phyloP scores from a whole-genome alignment of 495 filamentous ascomycete species.

The Oleoguttula mirabilis region DNA sequence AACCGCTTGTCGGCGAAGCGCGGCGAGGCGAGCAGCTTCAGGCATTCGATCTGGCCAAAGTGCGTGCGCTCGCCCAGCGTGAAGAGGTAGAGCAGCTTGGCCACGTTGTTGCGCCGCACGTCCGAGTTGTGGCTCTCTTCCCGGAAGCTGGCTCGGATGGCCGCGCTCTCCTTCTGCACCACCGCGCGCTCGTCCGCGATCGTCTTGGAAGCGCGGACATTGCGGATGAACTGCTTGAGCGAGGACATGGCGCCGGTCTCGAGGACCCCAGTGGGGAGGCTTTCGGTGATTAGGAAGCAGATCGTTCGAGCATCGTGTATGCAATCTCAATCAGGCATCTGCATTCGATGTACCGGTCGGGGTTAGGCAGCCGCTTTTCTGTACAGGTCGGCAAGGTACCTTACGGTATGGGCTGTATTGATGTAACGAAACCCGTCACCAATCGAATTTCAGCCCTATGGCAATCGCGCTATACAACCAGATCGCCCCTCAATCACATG shows the following conservation, averaged over 20 bases:
- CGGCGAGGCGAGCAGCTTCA: conserved; percentile 91
- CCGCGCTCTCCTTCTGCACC: conserved; percentile 96
- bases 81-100: conserved; percentile 95
- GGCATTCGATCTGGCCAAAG: conserved; percentile 98
- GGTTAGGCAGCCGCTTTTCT: too few species aligned
- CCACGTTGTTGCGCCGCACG: conserved; percentile 93
- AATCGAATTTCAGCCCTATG: too few species aligned
- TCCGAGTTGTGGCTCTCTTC: conserved; percentile 90
- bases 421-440: too few species aligned
- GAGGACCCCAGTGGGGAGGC: conserved; percentile 13
- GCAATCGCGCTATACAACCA: too few species aligned
- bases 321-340: too few species aligned
- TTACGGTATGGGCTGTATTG: too few species aligned
- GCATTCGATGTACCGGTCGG: too few species aligned
- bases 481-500: too few species aligned
- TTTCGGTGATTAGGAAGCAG: too few species aligned
- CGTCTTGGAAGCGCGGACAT: conserved; percentile 94
- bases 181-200: conserved; percentile 97
- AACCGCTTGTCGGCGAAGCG: conserved; percentile 96
- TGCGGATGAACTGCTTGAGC: conserved; percentile 99
- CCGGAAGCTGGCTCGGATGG: conserved; percentile 89
- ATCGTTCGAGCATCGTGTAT: too few species aligned
- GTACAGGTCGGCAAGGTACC: too few species aligned
- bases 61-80: conserved; percentile 97
- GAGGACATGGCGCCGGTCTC: conserved; percentile 16